Conservation (phyloP, 768 basidiomycete genomes). For the Rubroboletus satanas region DNA sequence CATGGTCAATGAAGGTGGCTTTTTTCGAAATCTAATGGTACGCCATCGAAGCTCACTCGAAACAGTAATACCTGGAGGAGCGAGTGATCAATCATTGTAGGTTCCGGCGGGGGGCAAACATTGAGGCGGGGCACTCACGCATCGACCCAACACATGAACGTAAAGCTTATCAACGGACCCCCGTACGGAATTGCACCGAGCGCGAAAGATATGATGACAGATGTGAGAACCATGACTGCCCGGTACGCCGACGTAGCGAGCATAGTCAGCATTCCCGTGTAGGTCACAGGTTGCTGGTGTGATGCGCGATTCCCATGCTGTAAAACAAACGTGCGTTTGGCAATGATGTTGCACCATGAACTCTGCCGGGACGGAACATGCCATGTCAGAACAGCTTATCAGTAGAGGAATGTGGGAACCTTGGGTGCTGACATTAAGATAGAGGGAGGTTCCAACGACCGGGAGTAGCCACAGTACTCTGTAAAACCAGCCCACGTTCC, state of each 20-base stretch:
- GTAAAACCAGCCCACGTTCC: slow-evolving; percentile 74
- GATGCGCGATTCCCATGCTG: slow-evolving; percentile 62
- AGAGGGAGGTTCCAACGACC: slow-evolving; percentile 69
- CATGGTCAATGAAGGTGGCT: slow-evolving; percentile 11
- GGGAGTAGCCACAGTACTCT: slow-evolving; percentile 78
- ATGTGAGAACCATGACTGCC: slow-evolving; percentile 76
- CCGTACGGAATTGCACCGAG: slow-evolving; percentile 61
- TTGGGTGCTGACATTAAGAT: slow-evolving; percentile 67
- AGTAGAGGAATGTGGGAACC: slow-evolving; percentile 3
- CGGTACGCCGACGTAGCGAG: slow-evolving; percentile 81
- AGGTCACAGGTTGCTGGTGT: slow-evolving; percentile 52
- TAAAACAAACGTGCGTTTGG: slow-evolving; percentile 68
- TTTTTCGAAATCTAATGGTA: neutral
- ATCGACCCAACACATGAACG: slow-evolving; percentile 83
- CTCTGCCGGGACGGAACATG: slow-evolving; percentile 41
- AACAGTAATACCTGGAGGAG: slow-evolving; percentile 75
- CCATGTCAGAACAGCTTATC: slow-evolving; percentile 13
- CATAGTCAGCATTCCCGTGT: slow-evolving; percentile 66
- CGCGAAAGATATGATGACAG: slow-evolving; percentile 62
- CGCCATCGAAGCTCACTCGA: slow-evolving; percentile 55
- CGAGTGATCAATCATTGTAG: neutral
- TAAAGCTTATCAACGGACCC: slow-evolving; percentile 58
- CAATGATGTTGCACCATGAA: slow-evolving; percentile 73
- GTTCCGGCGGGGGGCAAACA: neutral
- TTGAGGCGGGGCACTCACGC: slow-evolving; percentile 52